Evolutionary conservation across 2,329 filamentous ascomycete genomes (phyloP).

Genomic region (Apiospora malaysiana): DNA sequence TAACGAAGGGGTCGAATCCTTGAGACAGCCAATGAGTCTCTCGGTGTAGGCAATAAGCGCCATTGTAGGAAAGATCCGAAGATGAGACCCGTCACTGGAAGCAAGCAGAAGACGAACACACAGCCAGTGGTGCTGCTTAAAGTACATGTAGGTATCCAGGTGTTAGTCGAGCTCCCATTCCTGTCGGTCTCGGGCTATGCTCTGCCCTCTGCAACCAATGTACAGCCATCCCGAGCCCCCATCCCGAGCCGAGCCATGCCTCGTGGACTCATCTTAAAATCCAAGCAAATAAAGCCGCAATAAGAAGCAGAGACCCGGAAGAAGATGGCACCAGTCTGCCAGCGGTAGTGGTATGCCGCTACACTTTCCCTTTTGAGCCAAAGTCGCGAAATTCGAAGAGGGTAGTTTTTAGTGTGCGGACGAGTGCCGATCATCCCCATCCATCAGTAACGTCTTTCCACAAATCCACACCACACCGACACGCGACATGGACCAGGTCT

Average conservation of each 20-base stretch:
- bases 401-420: neutral
- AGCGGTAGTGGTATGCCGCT: neutral
- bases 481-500: neutral
- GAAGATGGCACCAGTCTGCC: neutral
- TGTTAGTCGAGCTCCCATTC: no score
- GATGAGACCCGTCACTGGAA: neutral
- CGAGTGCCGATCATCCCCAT: neutral
- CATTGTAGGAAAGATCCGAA: neutral
- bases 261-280: neutral
- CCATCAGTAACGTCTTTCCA: neutral
- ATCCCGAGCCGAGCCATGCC: neutral
- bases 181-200: no score
- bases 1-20: neutral
- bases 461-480: neutral
- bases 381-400: conserved; percentile 15
- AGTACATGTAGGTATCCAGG: no score
- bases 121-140: no score
- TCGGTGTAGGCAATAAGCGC: no score
- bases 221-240: no score
- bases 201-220: neutral
- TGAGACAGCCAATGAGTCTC: neutral
- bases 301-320: neutral
- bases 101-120: no score
- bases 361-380: conserved; percentile 21
- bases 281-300: no score